Evolutionary conservation across 2,329 filamentous ascomycete genomes (phyloP), one percentile per base, ranked within the genome.

Genomic region (Penicillium decumbens): DNA sequence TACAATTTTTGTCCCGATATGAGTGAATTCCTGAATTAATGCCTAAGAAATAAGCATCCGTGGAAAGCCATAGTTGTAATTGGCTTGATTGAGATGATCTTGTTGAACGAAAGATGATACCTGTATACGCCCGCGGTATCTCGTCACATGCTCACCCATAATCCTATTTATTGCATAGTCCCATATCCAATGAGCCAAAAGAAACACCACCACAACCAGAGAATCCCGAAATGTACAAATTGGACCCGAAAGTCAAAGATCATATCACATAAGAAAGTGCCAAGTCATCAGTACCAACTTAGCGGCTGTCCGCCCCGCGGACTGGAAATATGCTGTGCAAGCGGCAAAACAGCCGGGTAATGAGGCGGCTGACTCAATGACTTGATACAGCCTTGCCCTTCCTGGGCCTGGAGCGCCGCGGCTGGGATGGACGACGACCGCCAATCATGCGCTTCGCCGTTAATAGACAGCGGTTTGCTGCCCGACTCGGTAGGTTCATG

Each of bases 401-500:
- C 9, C 41, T 43, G 1, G 37, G 9, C 15, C 43, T 54, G 4
- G 40, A 41, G n/a, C 37, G 45, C 4, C 37, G 45, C 4, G 47
- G 27, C 15, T 39, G 40, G 6, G 43, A 12, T 43, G 27, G 25
- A 43, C 29, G n/a, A 33, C 43, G 27, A 42, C 30, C 18, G 13
- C 43, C 46, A 15, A 60, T 8, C 39, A 59, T 47, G 2, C 44
- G 45, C 23, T 28, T 42, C 3, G 39, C 53, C n/a, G 43, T 40
- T 4, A 40, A 42, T 23, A 66, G 37, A 47, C 60, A 62, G 25
- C 53, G 49, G 20, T 43, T 56, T 1, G 51, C 51, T 12, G 64
- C 45, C 6, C 60, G 65, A 7, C 61, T 53, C 1, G 72, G 72
- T 3, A 74, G 46, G 23, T 53, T 60, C 12, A 62, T 39, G 9